phyloP scores from a whole-genome alignment of 2,329 filamentous ascomycete genomes.

The Harringtonia aguacate region DNA sequence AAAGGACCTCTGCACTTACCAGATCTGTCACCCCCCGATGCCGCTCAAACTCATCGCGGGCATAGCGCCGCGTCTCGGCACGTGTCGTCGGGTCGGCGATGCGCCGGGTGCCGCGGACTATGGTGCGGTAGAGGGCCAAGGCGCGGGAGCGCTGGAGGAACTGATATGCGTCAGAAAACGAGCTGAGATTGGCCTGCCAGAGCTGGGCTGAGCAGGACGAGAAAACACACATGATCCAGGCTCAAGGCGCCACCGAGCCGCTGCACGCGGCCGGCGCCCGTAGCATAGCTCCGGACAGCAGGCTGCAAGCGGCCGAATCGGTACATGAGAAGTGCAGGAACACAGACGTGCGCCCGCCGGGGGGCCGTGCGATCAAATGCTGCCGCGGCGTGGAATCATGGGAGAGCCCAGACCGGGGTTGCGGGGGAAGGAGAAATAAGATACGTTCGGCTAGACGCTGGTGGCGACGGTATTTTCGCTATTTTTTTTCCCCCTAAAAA shows the following conservation, averaged over 20 bases:
- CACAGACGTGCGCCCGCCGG: not conserved
- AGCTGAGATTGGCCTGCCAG: too few relatives aligned
- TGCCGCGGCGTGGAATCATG: too few relatives aligned
- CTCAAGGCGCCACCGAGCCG: conserved; percentile 33
- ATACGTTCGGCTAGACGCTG: too few relatives aligned
- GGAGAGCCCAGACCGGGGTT: too few relatives aligned
- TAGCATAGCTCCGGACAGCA: conserved; percentile 21
- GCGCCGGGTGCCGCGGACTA: conserved; percentile 41
- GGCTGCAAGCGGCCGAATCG: not conserved
- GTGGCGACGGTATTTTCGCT: too few relatives aligned
- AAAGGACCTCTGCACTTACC: conserved; percentile 27
- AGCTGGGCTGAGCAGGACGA: not conserved
- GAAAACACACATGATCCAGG: conserved; percentile 44
- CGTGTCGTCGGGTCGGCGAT: conserved; percentile 41
- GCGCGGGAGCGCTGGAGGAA: conserved; percentile 48
- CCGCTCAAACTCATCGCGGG: conserved; percentile 50
- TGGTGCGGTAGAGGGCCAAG: conserved; percentile 45
- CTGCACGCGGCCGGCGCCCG: conserved; percentile 18
- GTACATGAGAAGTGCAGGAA: not conserved
- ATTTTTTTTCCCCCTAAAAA: too few relatives aligned
- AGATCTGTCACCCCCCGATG: conserved; percentile 45
- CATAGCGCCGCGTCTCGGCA: conserved; percentile 45
- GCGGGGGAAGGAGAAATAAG: too few relatives aligned
- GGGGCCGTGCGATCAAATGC: not conserved
- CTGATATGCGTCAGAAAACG: conserved; percentile 22